A percentile compares a stretch with the other conserved stretches of the same genome.
phyloP scores from a whole-genome alignment of 371 early-diverging fungal species.

The Mucor irregularis region DNA sequence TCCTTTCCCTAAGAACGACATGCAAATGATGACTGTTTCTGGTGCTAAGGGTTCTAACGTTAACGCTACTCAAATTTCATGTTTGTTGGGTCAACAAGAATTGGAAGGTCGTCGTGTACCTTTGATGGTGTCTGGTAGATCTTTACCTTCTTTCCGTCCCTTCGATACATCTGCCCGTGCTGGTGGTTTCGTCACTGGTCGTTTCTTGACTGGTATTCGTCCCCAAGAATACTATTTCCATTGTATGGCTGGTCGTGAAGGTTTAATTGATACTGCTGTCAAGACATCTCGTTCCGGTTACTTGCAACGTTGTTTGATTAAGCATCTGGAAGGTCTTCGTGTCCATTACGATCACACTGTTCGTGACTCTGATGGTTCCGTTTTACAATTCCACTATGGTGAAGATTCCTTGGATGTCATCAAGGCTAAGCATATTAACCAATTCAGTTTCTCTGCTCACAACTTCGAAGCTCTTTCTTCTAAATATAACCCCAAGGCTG shows the following conservation, averaged over 20 bases:
- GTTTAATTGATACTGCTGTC: slow-evolving; percentile 99
- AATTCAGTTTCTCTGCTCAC: slow-evolving; percentile 93
- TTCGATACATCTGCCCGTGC: slow-evolving; percentile 91
- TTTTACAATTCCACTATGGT: slow-evolving; percentile 99
- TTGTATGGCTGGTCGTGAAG: slow-evolving; percentile 99
- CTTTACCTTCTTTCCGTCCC: slow-evolving; percentile 94
- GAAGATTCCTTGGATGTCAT: slow-evolving; percentile 99
- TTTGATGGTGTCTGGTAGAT: slow-evolving; percentile 96
- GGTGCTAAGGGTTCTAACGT: slow-evolving; percentile 99
- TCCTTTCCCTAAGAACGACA: slow-evolving; percentile 95
- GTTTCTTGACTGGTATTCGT: slow-evolving; percentile 99
- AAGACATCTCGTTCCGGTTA: slow-evolving; percentile 99
- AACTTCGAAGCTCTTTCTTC: slow-evolving; percentile 84
- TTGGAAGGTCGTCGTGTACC: slow-evolving; percentile 99
- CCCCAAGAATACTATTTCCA: slow-evolving; percentile 93
- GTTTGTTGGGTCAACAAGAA: slow-evolving; percentile 99
- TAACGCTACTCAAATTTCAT: slow-evolving; percentile 98
- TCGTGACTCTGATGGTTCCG: slow-evolving; percentile 91
- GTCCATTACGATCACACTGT: slow-evolving; percentile 99
- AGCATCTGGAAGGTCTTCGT: slow-evolving; percentile 97
- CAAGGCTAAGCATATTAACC: slow-evolving; percentile 88
- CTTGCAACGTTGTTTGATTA: slow-evolving; percentile 99
- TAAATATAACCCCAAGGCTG: slow-evolving; percentile 78
- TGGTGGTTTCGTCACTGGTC: slow-evolving; percentile 97
- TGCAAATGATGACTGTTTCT: slow-evolving; percentile 98